A percentile compares a stretch with the other conserved stretches of the same genome.
phyloP scores from a whole-genome alignment of 2,329 filamentous ascomycete genomes.

The Didymella lethalis region DNA sequence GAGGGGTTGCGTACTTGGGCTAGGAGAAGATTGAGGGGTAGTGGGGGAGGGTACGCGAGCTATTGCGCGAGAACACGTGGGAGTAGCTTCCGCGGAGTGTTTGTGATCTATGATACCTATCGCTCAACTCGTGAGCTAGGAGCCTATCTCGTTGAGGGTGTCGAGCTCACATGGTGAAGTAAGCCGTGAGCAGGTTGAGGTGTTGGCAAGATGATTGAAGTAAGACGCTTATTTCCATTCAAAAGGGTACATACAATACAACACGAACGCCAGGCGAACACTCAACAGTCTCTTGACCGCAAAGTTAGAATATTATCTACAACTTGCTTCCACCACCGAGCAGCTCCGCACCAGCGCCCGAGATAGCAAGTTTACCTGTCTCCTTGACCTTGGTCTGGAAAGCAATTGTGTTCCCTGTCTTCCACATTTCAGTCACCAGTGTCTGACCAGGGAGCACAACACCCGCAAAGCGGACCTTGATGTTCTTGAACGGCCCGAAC shows the following conservation, averaged over 20 bases:
- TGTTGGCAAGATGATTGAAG: background rate
- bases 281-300: conserved; percentile 6
- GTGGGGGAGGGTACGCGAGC: conserved; percentile 8
- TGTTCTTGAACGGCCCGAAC: conserved; percentile 85
- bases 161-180: background rate
- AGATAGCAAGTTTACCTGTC: conserved; percentile 89
- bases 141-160: too few relatives aligned
- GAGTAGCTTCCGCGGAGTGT: background rate
- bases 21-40: conserved; percentile 2
- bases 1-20: background rate
- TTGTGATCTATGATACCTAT: too few relatives aligned
- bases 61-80: conserved; percentile 12
- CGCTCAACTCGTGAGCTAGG: too few relatives aligned
- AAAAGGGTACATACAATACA: conserved; percentile 6
- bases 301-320: conserved; percentile 27
- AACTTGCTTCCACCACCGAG: conserved; percentile 57
- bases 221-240: background rate
- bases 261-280: conserved; percentile 8
- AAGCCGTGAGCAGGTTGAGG: background rate
- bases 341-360: conserved; percentile 80
- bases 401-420: conserved; percentile 77
- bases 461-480: conserved; percentile 91
- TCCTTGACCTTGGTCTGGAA: conserved; percentile 92
- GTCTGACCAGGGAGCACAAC: conserved; percentile 88
- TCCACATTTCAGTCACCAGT: conserved; percentile 93